These are phyloP conservation scores for Alternaria tenuissima DNA, from an alignment of 2,329 filamentous ascomycete genomes.

Conservation along the genomic window DNA sequence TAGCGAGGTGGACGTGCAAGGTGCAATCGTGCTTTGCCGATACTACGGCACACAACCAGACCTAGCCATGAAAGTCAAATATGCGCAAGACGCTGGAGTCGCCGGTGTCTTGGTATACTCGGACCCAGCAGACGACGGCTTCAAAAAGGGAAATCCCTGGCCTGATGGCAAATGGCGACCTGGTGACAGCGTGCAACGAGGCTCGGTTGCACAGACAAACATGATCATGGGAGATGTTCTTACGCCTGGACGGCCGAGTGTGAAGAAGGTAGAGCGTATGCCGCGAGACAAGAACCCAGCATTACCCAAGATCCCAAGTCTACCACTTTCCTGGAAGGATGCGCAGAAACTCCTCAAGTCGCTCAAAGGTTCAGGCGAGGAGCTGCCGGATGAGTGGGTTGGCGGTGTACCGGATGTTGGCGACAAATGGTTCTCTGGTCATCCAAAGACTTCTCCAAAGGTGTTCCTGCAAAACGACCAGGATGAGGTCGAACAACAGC, in stretches of 20 bases:
- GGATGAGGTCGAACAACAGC: slow-evolving; percentile 81
- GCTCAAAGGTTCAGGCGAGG: slow-evolving; percentile 76
- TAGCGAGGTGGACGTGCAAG: slow-evolving; percentile 75
- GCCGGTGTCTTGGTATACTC: slow-evolving; percentile 91
- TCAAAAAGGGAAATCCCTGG: slow-evolving; percentile 73
- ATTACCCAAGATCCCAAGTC: slow-evolving; percentile 83
- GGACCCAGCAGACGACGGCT: slow-evolving; percentile 86
- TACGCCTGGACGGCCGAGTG: slow-evolving; percentile 85
- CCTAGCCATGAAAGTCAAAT: slow-evolving; percentile 83
- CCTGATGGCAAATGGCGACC: slow-evolving; percentile 84
- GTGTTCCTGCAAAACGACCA: slow-evolving; percentile 87
- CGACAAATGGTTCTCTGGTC: slow-evolving; percentile 84
- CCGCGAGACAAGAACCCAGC: slow-evolving; percentile 74
- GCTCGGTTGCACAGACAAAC: slow-evolving; percentile 79
- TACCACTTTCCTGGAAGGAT: slow-evolving; percentile 90
- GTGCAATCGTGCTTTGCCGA: slow-evolving; percentile 83
- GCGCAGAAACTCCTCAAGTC: slow-evolving; percentile 80
- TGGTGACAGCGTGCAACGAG: slow-evolving; percentile 81
- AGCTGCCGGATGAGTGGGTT: slow-evolving; percentile 74
- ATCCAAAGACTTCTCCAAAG: slow-evolving; percentile 71
- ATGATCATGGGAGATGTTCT: slow-evolving; percentile 91
- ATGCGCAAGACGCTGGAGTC: slow-evolving; percentile 85
- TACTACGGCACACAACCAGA: slow-evolving; percentile 79
- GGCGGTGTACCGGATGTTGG: slow-evolving; percentile 77
- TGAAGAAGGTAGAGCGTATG: slow-evolving; percentile 70